Conservation (phyloP, 2,329 filamentous ascomycete genomes). For the Neonectria hederae region DNA sequence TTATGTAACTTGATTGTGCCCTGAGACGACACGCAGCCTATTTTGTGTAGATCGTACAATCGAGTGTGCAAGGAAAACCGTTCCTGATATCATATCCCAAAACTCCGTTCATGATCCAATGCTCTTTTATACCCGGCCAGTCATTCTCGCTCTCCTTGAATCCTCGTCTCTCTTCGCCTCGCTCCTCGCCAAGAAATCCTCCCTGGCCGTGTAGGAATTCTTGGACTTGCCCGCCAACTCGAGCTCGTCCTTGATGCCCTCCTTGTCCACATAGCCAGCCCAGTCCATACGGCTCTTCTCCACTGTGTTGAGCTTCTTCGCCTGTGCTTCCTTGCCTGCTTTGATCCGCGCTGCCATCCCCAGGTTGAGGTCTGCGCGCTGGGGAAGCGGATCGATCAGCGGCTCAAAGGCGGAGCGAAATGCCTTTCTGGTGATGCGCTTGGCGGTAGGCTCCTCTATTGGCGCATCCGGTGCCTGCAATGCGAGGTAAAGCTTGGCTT, state of each 20-base stretch:
- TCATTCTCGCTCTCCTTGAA: constrained; percentile 62
- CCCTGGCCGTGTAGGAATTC: constrained; percentile 67
- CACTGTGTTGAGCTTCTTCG: constrained; percentile 74
- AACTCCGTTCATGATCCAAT: constrained; percentile 22
- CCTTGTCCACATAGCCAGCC: constrained; percentile 76
- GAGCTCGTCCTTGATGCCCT: constrained; percentile 75
- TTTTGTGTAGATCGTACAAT: background rate
- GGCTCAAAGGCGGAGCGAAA: constrained; percentile 73
- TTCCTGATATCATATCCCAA: constrained; percentile 41
- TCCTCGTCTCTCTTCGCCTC: constrained; percentile 71
- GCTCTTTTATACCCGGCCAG: constrained; percentile 45
- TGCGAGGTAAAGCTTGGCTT: constrained; percentile 71
- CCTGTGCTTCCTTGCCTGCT: constrained; percentile 59
- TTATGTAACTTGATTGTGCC: background rate
- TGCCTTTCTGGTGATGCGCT: constrained; percentile 61
- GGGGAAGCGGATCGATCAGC: constrained; percentile 52
- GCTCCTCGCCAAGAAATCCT: constrained; percentile 73
- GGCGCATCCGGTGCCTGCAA: constrained; percentile 50
- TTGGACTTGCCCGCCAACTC: constrained; percentile 72
- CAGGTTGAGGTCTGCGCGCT: constrained; percentile 67
- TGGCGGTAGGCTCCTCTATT: constrained; percentile 48
- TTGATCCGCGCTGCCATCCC: constrained; percentile 60
- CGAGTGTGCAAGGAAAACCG: constrained; percentile 5
- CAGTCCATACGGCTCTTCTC: constrained; percentile 80
- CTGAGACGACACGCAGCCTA: background rate